These are phyloP conservation scores for Vaccinium corymbosum DNA, from an alignment of 148 eudicot species.

Conservation along the genomic window DNA sequence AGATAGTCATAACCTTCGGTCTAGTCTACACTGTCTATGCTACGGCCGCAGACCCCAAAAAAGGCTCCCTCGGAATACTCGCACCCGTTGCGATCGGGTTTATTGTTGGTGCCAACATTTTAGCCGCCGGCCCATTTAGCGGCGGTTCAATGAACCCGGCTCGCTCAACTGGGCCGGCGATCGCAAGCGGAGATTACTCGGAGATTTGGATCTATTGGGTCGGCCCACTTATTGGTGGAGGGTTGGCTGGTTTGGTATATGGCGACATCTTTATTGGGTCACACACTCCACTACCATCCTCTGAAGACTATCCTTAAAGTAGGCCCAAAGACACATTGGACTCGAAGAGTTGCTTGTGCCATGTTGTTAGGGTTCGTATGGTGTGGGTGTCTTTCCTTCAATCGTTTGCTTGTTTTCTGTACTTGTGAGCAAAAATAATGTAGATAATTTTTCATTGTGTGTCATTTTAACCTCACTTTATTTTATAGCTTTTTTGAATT, in stretches of 20 bases:
- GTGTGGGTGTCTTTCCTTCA: neutral
- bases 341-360: neutral
- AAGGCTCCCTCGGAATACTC: slow-evolving; percentile 63
- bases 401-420: neutral
- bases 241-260: slow-evolving; percentile 73
- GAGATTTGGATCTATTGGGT: slow-evolving; percentile 84
- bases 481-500: neutral
- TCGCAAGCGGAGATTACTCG: slow-evolving; percentile 52
- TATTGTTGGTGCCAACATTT: slow-evolving; percentile 82
- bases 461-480: neutral
- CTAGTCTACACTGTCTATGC: slow-evolving; percentile 86
- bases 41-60: slow-evolving; percentile 87
- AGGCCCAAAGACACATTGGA: neutral
- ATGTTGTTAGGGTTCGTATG: neutral
- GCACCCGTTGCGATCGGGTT: slow-evolving; percentile 85
- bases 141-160: slow-evolving; percentile 98
- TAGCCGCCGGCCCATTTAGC: slow-evolving; percentile 80
- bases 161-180: slow-evolving; percentile 76
- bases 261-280: slow-evolving; percentile 63
- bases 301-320: slow-evolving; percentile 26
- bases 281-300: slow-evolving; percentile 10
- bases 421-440: neutral
- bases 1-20: slow-evolving; percentile 71
- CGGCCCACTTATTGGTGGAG: slow-evolving; percentile 88
- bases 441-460: neutral